phyloP scores from a whole-genome alignment of 495 filamentous ascomycete genomes.

The Friedmanniomyces endolithicus region DNA sequence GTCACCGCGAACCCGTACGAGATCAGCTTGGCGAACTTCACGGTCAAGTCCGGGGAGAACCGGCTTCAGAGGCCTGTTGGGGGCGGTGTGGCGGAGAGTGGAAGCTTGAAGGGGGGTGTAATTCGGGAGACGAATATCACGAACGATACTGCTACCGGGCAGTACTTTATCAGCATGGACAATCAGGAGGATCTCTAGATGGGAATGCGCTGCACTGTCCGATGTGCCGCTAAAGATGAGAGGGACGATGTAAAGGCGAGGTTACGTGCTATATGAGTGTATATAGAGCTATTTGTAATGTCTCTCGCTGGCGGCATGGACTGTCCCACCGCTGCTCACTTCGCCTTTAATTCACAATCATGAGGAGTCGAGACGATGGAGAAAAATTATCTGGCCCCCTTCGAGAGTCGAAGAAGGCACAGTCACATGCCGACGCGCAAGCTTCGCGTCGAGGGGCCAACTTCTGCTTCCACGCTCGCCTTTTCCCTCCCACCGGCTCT shows the following conservation, averaged over 20 bases:
- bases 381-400: too few relatives aligned
- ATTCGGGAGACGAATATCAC: slow-evolving; percentile 37
- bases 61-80: slow-evolving; percentile 35
- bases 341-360: too few relatives aligned
- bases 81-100: slow-evolving; percentile 36
- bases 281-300: too few relatives aligned
- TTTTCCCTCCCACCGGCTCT: too few relatives aligned
- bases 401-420: too few relatives aligned
- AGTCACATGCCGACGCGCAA: too few relatives aligned
- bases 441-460: too few relatives aligned
- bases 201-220: not conserved
- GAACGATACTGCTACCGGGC: slow-evolving; percentile 33
- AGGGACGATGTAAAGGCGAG: not conserved
- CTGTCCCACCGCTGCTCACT: not conserved
- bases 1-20: slow-evolving; percentile 33
- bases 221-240: not conserved
- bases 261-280: too few relatives aligned
- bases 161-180: slow-evolving; percentile 12
- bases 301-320: too few relatives aligned
- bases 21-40: slow-evolving; percentile 47
- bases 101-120: slow-evolving; percentile 38
- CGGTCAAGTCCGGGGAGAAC: slow-evolving; percentile 44
- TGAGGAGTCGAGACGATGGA: too few relatives aligned
- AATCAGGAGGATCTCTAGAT: not conserved
- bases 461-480: too few relatives aligned